A percentile compares a stretch with the other conserved stretches of the same genome.
Evolutionary conservation across 768 basidiomycete species (phyloP).

Genomic region (Auricularia sp.): DNA sequence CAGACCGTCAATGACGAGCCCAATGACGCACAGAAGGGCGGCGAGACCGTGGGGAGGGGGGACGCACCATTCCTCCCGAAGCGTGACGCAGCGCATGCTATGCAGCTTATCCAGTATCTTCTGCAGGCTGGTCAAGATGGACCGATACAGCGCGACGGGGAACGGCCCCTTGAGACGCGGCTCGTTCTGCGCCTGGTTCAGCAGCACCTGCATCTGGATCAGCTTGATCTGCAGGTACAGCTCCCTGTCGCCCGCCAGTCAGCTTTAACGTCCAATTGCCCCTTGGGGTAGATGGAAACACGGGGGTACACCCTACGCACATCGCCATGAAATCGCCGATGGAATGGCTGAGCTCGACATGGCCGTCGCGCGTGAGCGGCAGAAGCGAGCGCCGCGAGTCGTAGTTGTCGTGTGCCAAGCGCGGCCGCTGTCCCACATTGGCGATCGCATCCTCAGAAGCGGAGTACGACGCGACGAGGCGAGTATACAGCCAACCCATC

Average conservation of each 20-base stretch:
- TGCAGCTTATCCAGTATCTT: constrained; percentile 82
- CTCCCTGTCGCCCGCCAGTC: constrained; percentile 49
- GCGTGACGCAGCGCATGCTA: constrained; percentile 95
- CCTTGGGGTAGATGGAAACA: background rate
- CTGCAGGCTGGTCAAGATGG: constrained; percentile 72
- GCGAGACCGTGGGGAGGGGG: background rate
- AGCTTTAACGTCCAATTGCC: background rate
- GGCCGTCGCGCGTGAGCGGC: background rate
- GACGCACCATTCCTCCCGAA: constrained; percentile 80
- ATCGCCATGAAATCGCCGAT: constrained; percentile 88
- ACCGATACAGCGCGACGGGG: constrained; percentile 75
- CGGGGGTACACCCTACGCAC: constrained; percentile 31
- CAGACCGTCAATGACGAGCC: background rate
- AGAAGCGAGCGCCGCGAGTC: constrained; percentile 7
- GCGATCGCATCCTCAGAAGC: constrained; percentile 33
- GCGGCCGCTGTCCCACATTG: constrained; percentile 13
- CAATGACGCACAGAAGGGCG: background rate
- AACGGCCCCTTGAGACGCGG: constrained; percentile 94
- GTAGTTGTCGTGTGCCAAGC: constrained; percentile 3
- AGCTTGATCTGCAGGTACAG: constrained; percentile 87
- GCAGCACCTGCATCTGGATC: constrained; percentile 72
- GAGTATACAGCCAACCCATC: constrained; percentile 90
- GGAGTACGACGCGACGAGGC: constrained; percentile 80
- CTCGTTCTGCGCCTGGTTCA: constrained; percentile 85
- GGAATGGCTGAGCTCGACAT: constrained; percentile 39